phyloP scores from a whole-genome alignment of 208 protist genomes.

The Trypanosoma congolense region DNA sequence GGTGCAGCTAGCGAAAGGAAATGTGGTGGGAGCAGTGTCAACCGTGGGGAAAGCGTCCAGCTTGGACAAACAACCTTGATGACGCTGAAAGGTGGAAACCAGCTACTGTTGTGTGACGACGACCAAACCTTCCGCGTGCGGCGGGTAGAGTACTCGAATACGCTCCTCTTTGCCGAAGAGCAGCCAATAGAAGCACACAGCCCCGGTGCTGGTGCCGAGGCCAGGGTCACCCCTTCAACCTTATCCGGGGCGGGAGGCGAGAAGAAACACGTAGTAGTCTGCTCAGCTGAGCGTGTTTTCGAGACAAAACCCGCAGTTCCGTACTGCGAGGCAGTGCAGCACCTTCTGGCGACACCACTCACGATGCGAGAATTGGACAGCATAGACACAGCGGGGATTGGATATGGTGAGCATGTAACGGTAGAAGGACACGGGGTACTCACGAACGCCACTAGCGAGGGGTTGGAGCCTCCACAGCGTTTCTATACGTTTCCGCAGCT shows the following conservation, averaged over 20 bases:
- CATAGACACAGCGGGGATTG: background rate
- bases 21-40: background rate
- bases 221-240: background rate
- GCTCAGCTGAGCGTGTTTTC: constrained; percentile 44
- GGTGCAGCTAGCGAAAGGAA: constrained; percentile 6
- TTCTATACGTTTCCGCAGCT: constrained; percentile 54
- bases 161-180: constrained; percentile 44
- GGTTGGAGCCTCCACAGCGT: background rate
- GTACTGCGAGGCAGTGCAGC: constrained; percentile 23
- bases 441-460: background rate
- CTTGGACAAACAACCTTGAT: constrained; percentile 13
- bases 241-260: background rate
- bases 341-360: constrained; percentile 29
- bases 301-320: constrained; percentile 31
- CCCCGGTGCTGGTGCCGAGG: background rate
- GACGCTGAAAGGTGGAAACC: constrained; percentile 36
- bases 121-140: constrained; percentile 31
- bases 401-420: background rate
- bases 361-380: constrained; percentile 50
- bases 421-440: background rate
- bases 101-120: constrained; percentile 34
- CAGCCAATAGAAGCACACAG: constrained; percentile 12
- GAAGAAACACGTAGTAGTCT: constrained; percentile 25
- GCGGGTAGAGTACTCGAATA: constrained; percentile 81
- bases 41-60: background rate